phyloP scores from a whole-genome alignment of 768 basidiomycete species.

The Amanita exitialis region DNA sequence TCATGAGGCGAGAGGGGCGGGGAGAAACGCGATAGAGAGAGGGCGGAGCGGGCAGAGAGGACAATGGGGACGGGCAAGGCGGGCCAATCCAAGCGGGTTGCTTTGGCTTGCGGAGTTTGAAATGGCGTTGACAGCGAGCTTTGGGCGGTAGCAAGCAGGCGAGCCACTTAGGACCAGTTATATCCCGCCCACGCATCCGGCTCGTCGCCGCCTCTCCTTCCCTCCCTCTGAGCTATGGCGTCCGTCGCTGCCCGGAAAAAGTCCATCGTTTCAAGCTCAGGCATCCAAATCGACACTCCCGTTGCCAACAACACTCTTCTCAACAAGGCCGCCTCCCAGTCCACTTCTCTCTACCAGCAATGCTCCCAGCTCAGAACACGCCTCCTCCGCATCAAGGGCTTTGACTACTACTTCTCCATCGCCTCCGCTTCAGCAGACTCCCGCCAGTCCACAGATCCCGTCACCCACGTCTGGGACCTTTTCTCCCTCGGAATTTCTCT shows the following conservation, averaged over 20 bases:
- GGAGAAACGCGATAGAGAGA: background rate
- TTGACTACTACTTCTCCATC: conserved; percentile 58
- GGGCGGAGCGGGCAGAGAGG: background rate
- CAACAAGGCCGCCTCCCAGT: conserved; percentile 83
- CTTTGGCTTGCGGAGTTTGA: conserved; percentile 4
- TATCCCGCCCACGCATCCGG: conserved; percentile 3
- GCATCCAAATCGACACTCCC: conserved; percentile 63
- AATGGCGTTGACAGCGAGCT: background rate
- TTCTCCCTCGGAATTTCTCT: conserved; percentile 90
- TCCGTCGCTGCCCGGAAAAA: conserved; percentile 68
- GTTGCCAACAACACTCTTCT: conserved; percentile 77
- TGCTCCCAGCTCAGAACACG: conserved; percentile 70
- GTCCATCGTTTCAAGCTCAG: conserved; percentile 57
- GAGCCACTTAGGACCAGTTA: background rate
- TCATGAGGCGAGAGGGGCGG: background rate
- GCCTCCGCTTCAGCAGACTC: conserved; percentile 41
- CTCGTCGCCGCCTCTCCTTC: conserved; percentile 12
- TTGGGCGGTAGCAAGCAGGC: background rate
- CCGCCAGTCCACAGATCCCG: conserved; percentile 81
- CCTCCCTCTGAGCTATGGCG: conserved; percentile 28
- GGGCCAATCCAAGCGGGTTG: background rate
- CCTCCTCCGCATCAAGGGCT: conserved; percentile 70
- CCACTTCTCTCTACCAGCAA: conserved; percentile 88
- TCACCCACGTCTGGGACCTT: conserved; percentile 90
- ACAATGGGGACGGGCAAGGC: background rate